phyloP scores from a whole-genome alignment of 129 eudicot genomes.

The Centaurea solstitialis region DNA sequence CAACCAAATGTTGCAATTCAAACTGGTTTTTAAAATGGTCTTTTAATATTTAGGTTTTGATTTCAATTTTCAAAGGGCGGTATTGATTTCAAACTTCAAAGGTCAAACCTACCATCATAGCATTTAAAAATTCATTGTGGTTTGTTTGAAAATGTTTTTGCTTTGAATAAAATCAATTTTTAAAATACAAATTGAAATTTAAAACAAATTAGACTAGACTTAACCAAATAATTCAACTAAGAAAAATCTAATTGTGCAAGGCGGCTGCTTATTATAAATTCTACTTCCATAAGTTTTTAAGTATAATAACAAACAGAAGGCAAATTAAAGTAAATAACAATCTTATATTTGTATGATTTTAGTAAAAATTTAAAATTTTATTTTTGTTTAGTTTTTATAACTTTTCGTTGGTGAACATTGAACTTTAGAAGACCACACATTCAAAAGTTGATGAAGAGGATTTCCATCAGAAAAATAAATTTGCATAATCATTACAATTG shows the following conservation, averaged over 20 bases:
- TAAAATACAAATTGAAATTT: neutral
- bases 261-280: neutral
- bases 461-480: neutral
- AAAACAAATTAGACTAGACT: too few relatives aligned
- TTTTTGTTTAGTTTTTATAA: too few relatives aligned
- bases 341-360: neutral
- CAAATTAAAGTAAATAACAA: too few relatives aligned
- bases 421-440: neutral
- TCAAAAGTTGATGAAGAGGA: neutral
- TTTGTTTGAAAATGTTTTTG: neutral
- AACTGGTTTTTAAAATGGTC: too few relatives aligned
- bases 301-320: neutral
- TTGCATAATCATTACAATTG: neutral
- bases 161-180: neutral
- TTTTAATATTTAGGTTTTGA: too few relatives aligned
- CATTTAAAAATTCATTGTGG: neutral
- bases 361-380: neutral
- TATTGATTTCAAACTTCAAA: neutral
- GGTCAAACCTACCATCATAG: neutral
- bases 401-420: too few relatives aligned
- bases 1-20: too few relatives aligned
- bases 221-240: neutral
- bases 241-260: neutral
- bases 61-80: too few relatives aligned
- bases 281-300: neutral